These are phyloP conservation scores for Exserohilum turcica DNA, from an alignment of 2,329 filamentous ascomycete genomes.

Conservation along the genomic window DNA sequence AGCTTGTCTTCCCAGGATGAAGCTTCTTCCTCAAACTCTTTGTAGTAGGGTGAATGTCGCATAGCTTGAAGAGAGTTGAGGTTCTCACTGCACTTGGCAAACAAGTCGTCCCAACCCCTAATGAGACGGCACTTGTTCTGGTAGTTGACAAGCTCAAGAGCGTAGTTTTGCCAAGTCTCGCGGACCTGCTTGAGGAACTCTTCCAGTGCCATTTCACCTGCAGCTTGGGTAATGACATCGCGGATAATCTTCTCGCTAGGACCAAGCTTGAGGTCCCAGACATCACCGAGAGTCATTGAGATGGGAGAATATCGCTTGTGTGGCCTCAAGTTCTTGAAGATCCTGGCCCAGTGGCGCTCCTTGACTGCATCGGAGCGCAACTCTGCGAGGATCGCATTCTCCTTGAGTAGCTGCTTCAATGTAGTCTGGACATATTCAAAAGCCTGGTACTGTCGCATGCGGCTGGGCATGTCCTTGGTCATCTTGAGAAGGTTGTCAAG, in stretches of 20 bases:
- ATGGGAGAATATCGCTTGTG: constrained; percentile 92
- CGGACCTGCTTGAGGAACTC: constrained; percentile 96
- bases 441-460: constrained; percentile 99
- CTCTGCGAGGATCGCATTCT: constrained; percentile 84
- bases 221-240: constrained; percentile 92
- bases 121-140: constrained; percentile 98
- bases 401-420: constrained; percentile 84
- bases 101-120: constrained; percentile 96
- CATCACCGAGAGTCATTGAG: constrained; percentile 95
- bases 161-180: constrained; percentile 95
- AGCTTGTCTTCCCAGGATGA: constrained; percentile 97
- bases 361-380: constrained; percentile 96
- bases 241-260: constrained; percentile 86
- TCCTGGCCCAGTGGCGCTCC: constrained; percentile 96
- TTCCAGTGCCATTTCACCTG: constrained; percentile 97
- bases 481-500: constrained; percentile 94
- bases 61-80: constrained; percentile 97
- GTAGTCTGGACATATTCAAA: constrained; percentile 97
- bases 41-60: constrained; percentile 99
- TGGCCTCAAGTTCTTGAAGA: constrained; percentile 93
- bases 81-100: constrained; percentile 98
- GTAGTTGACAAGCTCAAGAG: constrained; percentile 92
- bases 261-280: constrained; percentile 94
- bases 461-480: constrained; percentile 98
- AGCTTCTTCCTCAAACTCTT: constrained; percentile 98